phyloP scores from a whole-genome alignment of 345 rosid genomes.

The Pugionium dolabratum region DNA sequence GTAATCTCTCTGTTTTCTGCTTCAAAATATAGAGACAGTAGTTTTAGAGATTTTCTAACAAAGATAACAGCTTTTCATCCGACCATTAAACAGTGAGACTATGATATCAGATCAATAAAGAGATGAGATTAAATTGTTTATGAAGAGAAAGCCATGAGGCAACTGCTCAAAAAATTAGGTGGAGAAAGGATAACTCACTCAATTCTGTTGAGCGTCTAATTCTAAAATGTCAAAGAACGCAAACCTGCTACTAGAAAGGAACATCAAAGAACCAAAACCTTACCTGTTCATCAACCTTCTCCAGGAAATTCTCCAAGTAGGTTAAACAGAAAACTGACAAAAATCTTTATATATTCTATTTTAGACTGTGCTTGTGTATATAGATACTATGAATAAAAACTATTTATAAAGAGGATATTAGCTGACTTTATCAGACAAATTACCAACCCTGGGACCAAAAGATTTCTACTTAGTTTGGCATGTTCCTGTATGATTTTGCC shows the following conservation, averaged over 20 bases:
- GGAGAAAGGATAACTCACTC: slow-evolving; percentile 38
- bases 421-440: slow-evolving; percentile 34
- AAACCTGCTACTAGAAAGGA: slow-evolving; percentile 52
- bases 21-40: slow-evolving; percentile 14
- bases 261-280: slow-evolving; percentile 30
- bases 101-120: slow-evolving; percentile 3
- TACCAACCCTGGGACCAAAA: slow-evolving; percentile 30
- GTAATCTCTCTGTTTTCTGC: slow-evolving; percentile 31
- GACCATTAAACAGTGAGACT: background rate
- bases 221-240: slow-evolving; percentile 42
- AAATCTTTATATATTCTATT: background rate
- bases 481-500: background rate
- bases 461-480: background rate
- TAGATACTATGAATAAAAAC: background rate
- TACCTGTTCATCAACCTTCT: slow-evolving; percentile 38
- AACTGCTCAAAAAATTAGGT: slow-evolving; percentile 52
- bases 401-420: background rate
- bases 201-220: slow-evolving; percentile 56
- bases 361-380: background rate
- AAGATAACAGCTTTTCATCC: slow-evolving; percentile 20
- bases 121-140: slow-evolving; percentile 17
- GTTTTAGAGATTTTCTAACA: slow-evolving; percentile 12
- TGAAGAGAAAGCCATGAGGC: slow-evolving; percentile 36
- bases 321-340: slow-evolving; percentile 41
- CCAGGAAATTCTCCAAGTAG: slow-evolving; percentile 36